Base-by-base conservation (phyloP, 2,329 filamentous ascomycete genomes). In the Cordyceps javanica region DNA sequence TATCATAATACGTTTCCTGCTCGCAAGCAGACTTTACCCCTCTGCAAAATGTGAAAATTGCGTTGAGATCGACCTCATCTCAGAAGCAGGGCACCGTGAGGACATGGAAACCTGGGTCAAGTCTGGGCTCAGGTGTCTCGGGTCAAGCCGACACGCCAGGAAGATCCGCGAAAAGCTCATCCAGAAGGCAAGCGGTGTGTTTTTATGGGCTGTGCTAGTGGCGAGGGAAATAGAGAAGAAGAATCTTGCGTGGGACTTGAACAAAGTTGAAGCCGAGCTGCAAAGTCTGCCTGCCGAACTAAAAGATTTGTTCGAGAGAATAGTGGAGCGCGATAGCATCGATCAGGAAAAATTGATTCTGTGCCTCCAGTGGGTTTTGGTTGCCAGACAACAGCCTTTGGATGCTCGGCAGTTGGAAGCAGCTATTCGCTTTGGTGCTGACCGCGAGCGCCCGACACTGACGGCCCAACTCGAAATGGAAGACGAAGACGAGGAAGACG, bases 361-460 rank as follows among this genome's bases (percentile, higher is more conserved):
- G 0, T 82, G 75, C 30, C 59, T 86, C 1, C 73, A 59, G 19
- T 85, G 77, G 77, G 69, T 86, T 0, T 68, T 86, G 0, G 84
- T 75, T 23, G 72, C 82, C 0, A 69, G n/a, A n/a, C n/a, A 64
- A 6, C 61, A 66, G 0, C 77, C 81, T 0, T 55, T 85, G 0
- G 68, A 41, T 0, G 74, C 68, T 0, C 61, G 71, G 0, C 73
- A 84, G 60, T 68, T 82, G 0, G 80, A 78, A 60, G 61, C 62
- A 3, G 69, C 65, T 0, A 42, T 69, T 0, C 39, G 62, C n/a
- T n/a, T n/a, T n/a, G n/a, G n/a, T n/a, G n/a, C n/a, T n/a, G n/a
- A n/a, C n/a, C n/a, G n/a, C n/a, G n/a, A n/a, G n/a, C n/a, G n/a
- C n/a, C n/a, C n/a, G n/a, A n/a, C n/a, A n/a, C n/a, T n/a, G n/a